Evolutionary conservation across 129 eudicot species (phyloP), one percentile per base, ranked within the genome.

Genomic region (Artemisia argyi): DNA sequence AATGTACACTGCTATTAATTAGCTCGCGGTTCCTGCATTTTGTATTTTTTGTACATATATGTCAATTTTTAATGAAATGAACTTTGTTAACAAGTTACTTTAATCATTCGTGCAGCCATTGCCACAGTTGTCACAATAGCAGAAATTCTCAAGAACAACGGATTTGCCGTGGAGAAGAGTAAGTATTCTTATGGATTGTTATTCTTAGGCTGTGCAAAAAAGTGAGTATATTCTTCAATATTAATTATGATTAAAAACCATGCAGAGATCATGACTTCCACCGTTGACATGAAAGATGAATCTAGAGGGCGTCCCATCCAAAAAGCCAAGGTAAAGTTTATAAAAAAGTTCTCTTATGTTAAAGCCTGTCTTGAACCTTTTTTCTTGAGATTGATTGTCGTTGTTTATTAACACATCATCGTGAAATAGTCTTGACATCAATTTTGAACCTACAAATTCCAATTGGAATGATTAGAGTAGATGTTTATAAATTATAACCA

Each of bases 161-260:
- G 94, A 58, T 86, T 83, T 47, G 98, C 95, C 39, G 84, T 85
- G 56, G 98, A 92, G 83, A 92, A 85, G 80, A 92, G 98, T 89
- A 83, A 81, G 95, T 6, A 39, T 12, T 61, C 32, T 20, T 7
- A 58, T 2, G 32, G n/a, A 58, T 11, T 61, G 18, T 60, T 61
- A 66, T 71, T 7, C 50, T 44, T 17, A 39, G 8, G 4, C 30
- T 10, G 28, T 16, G 47, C 35, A 16, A 13, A 18, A 20, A 9
- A 19, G 24, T 26, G 22, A 30, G 3, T 17, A 66, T 70, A 35
- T 10, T 1, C 55, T 1, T 12, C 1, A 6, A 6, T 39, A 35
- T 30, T 49, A 47, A 19, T 46, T 50, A 22, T 84, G 51, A 49
- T 61, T 57, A 3, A 30, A 24, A 51, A 77, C 16, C 4, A 8